Evolutionary conservation across 345 rosid genomes (phyloP), one percentile per base, ranked within the genome.

Genomic region (Turritis glabra): DNA sequence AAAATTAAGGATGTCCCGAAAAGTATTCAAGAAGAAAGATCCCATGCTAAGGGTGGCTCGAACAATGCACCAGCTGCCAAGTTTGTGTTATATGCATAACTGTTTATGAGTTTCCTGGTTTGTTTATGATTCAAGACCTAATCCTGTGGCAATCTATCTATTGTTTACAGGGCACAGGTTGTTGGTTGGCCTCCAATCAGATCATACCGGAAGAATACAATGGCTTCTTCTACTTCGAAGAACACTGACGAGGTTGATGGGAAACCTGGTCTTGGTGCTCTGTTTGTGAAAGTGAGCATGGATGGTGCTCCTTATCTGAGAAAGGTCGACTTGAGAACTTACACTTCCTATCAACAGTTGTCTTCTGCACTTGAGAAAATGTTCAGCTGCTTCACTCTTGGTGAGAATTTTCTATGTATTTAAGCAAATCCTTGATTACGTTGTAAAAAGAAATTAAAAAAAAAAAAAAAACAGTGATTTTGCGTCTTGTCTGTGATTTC

Each of bases 101-200:
- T 0, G 35, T 43, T 32, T 33, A 26, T 56, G 35, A 46, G 11
- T 37, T 60, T 8, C 10, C 3, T 38, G 1, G 74, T 63, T 44
- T 74, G 41, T 54, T 73, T 51, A 51, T 25, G 38, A 55, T 6
- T 44, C 5, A 8, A 14, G 40, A 32, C 8, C 12, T 47, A 15
- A 50, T 57, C 53, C 15, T 76, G 19, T 18, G 13, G 68, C 63
- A 14, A 70, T 23, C 2, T 64, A 1, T 65, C 7, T 63, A 55
- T 53, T 43, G 48, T 38, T 62, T 87, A 52, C 79, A 92, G 97
- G 87, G 92, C 96, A 23, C 96, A 87, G 73, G 96, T 93, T 40
- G 93, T 93, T 81, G 98, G 98, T 53, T 93, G 98, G 98, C 97
- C 98, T 30, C 98, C 98, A 12, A 79, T 93, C 5, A 86, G 92